Evolutionary conservation across 495 filamentous ascomycete genomes (phyloP), one percentile per base, ranked within the genome.

Genomic region (Daldinia loculata): DNA sequence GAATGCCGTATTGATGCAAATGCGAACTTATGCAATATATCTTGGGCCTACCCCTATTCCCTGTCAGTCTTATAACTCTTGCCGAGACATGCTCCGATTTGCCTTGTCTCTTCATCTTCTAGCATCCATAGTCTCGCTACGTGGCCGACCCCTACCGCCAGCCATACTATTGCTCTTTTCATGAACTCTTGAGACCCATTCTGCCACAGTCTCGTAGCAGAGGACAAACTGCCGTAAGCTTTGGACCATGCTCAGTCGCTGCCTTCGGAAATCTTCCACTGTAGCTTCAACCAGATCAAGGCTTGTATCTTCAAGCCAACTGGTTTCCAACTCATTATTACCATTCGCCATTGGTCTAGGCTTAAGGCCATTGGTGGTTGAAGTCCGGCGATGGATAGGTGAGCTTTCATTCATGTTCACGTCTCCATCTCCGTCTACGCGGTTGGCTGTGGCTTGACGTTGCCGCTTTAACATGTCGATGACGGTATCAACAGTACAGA

Each of bases 161-260:
- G 82, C 60, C 80, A 81, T 45, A 84, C 81, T 53, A 27, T 63
- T 67, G 27, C 27, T 70, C 30, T 52, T 72, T 29, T 83, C 77
- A 48, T 85, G 77, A 12, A 82, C 39, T 61, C 83, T 76, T 66
- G 68, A 74, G 17, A 94, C 80, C 95, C 95, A 99, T 79, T 98
- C 95, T 45, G 97, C 81, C 7, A 98, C 86, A 29, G 91, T 96
- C 80, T 99, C 95, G 77, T 99, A 99, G 76, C 95, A 99, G 41
- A 99, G 86, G 61, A 97, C 95, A 80, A 90, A 99, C 79, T 99
- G 95, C 67, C 93, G 87, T 67, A 99, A 82, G 71, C 91, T 97
- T 80, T 99, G 95, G 60, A 99, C 95, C 95, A 98, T 98, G 80
- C 93, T 97, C 6, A 97, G 80, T 63, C 95, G 83, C 80, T 99